Evolutionary conservation across 1,284 basidiomycete genomes (phyloP).

Genomic region (Heterobasidion annosum): DNA sequence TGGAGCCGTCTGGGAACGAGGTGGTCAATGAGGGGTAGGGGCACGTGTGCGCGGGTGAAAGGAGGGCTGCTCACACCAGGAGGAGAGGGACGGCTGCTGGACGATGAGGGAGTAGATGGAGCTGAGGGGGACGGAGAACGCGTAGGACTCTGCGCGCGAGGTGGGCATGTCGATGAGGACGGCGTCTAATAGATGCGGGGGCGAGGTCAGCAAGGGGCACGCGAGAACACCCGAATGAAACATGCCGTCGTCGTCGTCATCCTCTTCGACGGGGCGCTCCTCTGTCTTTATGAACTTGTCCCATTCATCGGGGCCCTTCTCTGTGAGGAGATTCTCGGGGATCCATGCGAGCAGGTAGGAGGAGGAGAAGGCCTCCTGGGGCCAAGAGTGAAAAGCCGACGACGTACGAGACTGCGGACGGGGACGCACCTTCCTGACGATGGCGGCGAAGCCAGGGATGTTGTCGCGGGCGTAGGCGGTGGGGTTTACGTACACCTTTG

Average conservation of each 20-base stretch:
- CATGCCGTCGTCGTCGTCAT: conserved; percentile 69
- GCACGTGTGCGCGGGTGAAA: conserved; percentile 5
- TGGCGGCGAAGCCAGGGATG: conserved; percentile 83
- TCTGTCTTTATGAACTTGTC: conserved; percentile 82
- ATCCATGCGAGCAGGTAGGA: conserved; percentile 79
- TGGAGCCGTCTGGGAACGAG: conserved; percentile 50
- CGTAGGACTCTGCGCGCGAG: conserved; percentile 80
- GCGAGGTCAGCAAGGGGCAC: conserved; percentile 6
- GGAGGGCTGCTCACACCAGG: conserved; percentile 65
- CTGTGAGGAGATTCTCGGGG: conserved; percentile 70
- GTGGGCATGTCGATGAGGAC: conserved; percentile 73
- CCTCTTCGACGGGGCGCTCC: conserved; percentile 38
- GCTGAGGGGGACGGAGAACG: conserved; percentile 87
- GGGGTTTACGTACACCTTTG: conserved; percentile 91
- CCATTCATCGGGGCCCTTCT: conserved; percentile 71
- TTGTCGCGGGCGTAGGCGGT: conserved; percentile 89
- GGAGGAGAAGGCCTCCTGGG: conserved; percentile 63
- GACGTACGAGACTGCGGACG: neutral
- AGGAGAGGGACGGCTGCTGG: conserved; percentile 75
- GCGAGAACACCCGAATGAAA: conserved; percentile 3
- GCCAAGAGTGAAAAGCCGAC: conserved; percentile 3
- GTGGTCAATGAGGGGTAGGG: conserved; percentile 4
- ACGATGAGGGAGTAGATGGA: conserved; percentile 88
- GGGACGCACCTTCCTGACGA: conserved; percentile 70
- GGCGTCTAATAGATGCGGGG: conserved; percentile 38